Evolutionary conservation across 2,329 filamentous ascomycete species (phyloP).

Genomic region (Trichoderma aggressivum): DNA sequence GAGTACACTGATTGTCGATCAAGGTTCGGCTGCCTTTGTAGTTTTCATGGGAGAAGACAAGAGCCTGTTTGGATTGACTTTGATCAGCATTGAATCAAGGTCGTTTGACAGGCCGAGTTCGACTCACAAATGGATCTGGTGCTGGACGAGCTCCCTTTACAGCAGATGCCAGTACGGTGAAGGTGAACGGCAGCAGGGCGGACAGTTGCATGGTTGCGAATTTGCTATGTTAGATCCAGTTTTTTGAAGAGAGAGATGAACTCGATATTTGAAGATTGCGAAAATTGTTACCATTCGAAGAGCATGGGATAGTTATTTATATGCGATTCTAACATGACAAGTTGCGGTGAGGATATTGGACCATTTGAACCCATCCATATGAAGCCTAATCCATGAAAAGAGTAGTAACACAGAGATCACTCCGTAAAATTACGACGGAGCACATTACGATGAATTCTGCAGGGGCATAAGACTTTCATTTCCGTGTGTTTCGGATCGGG

Average conservation of each 20-base stretch:
- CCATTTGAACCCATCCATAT: not conserved
- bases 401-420: not conserved
- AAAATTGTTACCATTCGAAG: not conserved
- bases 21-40: not conserved
- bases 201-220: not conserved
- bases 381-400: not conserved
- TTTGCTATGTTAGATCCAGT: not conserved
- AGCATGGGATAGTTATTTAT: not conserved
- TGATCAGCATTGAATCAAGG: not conserved
- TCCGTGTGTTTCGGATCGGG: not conserved
- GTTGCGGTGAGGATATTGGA: not conserved
- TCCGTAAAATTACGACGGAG: not conserved
- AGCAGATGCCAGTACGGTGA: not conserved
- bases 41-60: not conserved
- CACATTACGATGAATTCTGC: not conserved
- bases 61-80: not conserved
- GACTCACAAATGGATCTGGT: not conserved
- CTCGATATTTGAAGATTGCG: not conserved
- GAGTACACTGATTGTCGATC: not conserved
- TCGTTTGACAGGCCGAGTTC: not conserved
- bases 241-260: not conserved
- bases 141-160: not conserved
- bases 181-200: not conserved
- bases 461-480: not conserved
- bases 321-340: not conserved